Percentiles rank a stretch among this genome's conserved stretches.
phyloP scores from a whole-genome alignment of 2,329 filamentous ascomycete genomes.

The Penicillium sumatraense region DNA sequence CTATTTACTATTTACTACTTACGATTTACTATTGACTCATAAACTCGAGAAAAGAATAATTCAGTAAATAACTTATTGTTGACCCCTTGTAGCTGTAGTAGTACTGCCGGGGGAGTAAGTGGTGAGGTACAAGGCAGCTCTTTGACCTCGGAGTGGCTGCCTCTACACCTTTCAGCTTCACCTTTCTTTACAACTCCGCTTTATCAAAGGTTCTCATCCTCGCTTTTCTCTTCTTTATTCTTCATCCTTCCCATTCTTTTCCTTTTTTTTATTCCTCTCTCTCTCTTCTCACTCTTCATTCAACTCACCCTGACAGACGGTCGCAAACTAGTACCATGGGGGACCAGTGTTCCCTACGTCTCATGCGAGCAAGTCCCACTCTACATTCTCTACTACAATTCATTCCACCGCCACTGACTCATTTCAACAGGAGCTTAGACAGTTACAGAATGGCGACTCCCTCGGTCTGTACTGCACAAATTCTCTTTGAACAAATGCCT shows the following conservation, averaged over 20 bases:
- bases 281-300: background rate
- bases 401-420: background rate
- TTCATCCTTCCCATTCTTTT: background rate
- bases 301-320: background rate
- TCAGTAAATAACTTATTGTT: too few species aligned
- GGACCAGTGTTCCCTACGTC: conserved; percentile 19
- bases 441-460: conserved; percentile 11
- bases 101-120: too few species aligned
- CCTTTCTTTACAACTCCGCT: too few species aligned
- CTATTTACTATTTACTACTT: too few species aligned
- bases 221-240: background rate
- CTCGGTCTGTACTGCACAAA: conserved; percentile 4
- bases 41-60: too few species aligned
- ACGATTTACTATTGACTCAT: too few species aligned
- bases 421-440: conserved; percentile 16
- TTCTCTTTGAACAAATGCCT: background rate
- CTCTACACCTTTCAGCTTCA: too few species aligned
- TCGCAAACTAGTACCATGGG: conserved; percentile 11
- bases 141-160: too few species aligned
- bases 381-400: background rate
- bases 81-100: too few species aligned
- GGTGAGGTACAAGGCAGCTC: too few species aligned
- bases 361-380: conserved; percentile 17
- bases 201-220: background rate
- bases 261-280: background rate